These are phyloP conservation scores for Fusarium equiseti DNA, from an alignment of 2,329 filamentous ascomycete species.

Conservation along the genomic window DNA sequence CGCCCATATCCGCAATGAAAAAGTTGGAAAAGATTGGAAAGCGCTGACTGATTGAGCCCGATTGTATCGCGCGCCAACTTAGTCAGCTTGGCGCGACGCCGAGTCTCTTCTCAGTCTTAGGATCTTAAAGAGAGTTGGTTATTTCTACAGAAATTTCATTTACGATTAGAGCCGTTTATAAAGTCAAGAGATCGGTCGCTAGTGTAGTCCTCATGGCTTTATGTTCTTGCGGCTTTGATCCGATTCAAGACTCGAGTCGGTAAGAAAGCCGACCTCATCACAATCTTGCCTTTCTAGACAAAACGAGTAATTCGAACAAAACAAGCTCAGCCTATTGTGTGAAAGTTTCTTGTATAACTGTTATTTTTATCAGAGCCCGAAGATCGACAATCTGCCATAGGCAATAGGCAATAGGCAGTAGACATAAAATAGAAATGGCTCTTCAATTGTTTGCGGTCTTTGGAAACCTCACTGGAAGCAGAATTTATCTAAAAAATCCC, in stretches of 20 bases:
- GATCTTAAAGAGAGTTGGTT: background rate
- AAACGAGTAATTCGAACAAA: background rate
- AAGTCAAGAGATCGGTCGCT: background rate
- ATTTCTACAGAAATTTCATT: too few relatives aligned
- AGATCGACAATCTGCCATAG: background rate
- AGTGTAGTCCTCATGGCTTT: background rate
- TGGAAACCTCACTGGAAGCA: background rate
- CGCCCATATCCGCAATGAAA: slow-evolving; percentile 13
- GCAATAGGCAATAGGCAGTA: background rate
- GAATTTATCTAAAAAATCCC: background rate
- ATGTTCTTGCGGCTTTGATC: background rate
- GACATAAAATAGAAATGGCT: background rate
- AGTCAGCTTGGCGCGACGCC: slow-evolving; percentile 35
- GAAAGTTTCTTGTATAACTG: background rate
- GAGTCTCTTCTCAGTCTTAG: background rate
- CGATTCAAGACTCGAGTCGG: background rate
- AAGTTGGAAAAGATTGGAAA: slow-evolving; percentile 35
- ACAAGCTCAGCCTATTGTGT: background rate
- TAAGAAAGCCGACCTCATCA: slow-evolving; percentile 7
- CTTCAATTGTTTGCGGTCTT: background rate
- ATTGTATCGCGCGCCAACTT: slow-evolving; percentile 40
- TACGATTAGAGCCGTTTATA: background rate
- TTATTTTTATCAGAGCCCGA: background rate
- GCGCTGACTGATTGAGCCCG: slow-evolving; percentile 39
- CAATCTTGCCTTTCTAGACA: background rate